Evolutionary conservation across 2,329 filamentous ascomycete genomes (phyloP), one percentile per base, ranked within the genome.

Genomic region (Thielaviopsis euricoi): DNA sequence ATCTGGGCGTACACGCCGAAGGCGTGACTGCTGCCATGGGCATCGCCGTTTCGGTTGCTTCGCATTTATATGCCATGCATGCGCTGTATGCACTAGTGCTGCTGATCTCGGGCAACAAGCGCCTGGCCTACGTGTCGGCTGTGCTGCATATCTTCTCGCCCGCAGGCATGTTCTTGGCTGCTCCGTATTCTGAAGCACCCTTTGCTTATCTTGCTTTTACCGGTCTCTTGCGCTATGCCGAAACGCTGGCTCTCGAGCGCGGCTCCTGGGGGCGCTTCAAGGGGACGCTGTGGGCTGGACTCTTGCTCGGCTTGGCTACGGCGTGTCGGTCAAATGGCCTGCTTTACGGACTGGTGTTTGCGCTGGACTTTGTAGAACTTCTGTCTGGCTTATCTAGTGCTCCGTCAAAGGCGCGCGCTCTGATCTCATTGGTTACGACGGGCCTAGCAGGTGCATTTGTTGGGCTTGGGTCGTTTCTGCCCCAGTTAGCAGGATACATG

Each of bases 141-240:
- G 72, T 79, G 17, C 73, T 97, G 53, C 89, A 97, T 68, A 78
- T 95, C 58, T 66, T 97, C 53, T 93, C 87, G 0, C 91, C 93
- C 0, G 93, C 87, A 0, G 91, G 91, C 0, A 71, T 96, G 2
- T 97, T 98, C 67, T 78, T 98, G 19, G 90, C 86, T 0, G 85
- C 90, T 0, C 89, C 91, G 0, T 95, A 93, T 68, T 78, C 82
- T 10, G 93, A 98, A 71, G 82, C 86, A 62, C 69, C 84, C 0
- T 96, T 89, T 69, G 83, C 91, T 0, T 74, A 87, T 22, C 73
- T 95, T 37, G 86, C 86, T 48, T 87, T 96, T 64, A 64, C 76
- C 0, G 93, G 89, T 0, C 83, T 82, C 65, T 76, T 86, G 29
- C 68, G 85, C 53, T 93, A 91, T 67, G 78, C 79, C n/a, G 51